Percentiles rank a stretch among this genome's conserved stretches.
phyloP scores from a whole-genome alignment of 495 filamentous ascomycete genomes.

The Penicillium ochrochloron region DNA sequence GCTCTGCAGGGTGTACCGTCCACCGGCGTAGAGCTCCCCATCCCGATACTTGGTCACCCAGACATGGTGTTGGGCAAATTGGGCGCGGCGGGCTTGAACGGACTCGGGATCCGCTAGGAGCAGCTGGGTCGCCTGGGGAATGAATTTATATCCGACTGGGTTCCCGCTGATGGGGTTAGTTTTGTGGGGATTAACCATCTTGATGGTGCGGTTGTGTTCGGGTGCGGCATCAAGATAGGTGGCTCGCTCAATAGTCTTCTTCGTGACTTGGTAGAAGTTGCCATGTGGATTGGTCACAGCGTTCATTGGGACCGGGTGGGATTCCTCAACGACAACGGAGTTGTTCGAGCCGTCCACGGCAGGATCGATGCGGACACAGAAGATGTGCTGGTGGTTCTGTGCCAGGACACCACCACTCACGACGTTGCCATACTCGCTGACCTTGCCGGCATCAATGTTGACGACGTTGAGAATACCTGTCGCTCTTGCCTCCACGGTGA shows the following conservation, averaged over 20 bases:
- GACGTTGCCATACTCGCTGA: slow-evolving; percentile 74
- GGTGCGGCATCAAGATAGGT: slow-evolving; percentile 71
- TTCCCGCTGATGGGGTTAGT: slow-evolving; percentile 75
- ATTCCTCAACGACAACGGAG: slow-evolving; percentile 72
- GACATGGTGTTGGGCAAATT: slow-evolving; percentile 85
- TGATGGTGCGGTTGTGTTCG: slow-evolving; percentile 72
- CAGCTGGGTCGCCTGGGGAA: slow-evolving; percentile 73
- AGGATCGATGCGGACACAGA: slow-evolving; percentile 88
- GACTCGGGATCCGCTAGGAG: slow-evolving; percentile 75
- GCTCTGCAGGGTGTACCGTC: slow-evolving; percentile 87
- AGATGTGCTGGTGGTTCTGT: slow-evolving; percentile 88
- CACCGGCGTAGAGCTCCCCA: slow-evolving; percentile 81
- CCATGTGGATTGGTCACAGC: slow-evolving; percentile 79
- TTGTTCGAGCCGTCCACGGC: slow-evolving; percentile 77
- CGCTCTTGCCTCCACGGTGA: slow-evolving; percentile 81
- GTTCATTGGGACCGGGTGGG: slow-evolving; percentile 72
- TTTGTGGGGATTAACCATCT: slow-evolving; percentile 74
- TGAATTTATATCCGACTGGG: slow-evolving; percentile 82
- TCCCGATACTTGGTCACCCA: slow-evolving; percentile 84
- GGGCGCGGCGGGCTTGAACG: slow-evolving; percentile 77
- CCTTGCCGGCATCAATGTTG: slow-evolving; percentile 71
- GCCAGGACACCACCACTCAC: slow-evolving; percentile 86
- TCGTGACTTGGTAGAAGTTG: slow-evolving; percentile 70
- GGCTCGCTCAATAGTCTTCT: slow-evolving; percentile 65
- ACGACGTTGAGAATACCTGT: slow-evolving; percentile 89